phyloP scores from a whole-genome alignment of 2,329 filamentous ascomycete genomes.

The Hypoxylon sp. region DNA sequence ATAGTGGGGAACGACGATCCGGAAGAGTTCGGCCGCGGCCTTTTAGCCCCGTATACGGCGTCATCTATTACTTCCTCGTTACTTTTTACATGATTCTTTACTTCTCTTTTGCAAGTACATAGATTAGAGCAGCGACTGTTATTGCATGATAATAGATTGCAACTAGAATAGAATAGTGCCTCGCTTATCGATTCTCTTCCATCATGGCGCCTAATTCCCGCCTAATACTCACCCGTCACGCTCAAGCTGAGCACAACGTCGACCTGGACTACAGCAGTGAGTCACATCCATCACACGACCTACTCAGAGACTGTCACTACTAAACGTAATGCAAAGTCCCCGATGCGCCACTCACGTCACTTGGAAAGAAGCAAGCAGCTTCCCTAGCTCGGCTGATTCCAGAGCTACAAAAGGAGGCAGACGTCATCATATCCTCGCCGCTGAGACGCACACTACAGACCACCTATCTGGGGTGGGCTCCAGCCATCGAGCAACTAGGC shows the following conservation, averaged over 20 bases:
- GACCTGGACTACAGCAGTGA: constrained; percentile 47
- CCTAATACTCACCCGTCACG: constrained; percentile 48
- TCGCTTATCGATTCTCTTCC: background rate
- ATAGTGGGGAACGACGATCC: constrained; percentile 24
- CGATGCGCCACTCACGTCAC: constrained; percentile 47
- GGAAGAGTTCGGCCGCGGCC: constrained; percentile 25
- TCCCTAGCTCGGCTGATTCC: constrained; percentile 41
- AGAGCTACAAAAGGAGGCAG: constrained; percentile 42
- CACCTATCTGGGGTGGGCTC: constrained; percentile 49
- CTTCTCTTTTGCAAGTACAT: background rate
- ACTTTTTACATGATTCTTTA: background rate
- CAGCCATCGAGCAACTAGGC: constrained; percentile 43
- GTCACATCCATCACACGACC: constrained; percentile 12
- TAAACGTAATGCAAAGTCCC: constrained; percentile 32
- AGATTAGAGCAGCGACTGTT: background rate
- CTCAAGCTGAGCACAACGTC: constrained; percentile 50
- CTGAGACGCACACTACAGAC: constrained; percentile 54
- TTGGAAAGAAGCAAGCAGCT: constrained; percentile 48
- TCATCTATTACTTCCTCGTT: constrained; percentile 15
- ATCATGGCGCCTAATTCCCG: constrained; percentile 49
- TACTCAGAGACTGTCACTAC: background rate
- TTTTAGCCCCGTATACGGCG: constrained; percentile 22
- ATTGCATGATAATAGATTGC: background rate
- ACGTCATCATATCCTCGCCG: constrained; percentile 51
- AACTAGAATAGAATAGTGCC: constrained; percentile 11